Percentiles rank a stretch among this genome's conserved stretches.
Conservation (phyloP, 192 early-diverging fungal genomes). For the Radiomyces spectabilis region DNA sequence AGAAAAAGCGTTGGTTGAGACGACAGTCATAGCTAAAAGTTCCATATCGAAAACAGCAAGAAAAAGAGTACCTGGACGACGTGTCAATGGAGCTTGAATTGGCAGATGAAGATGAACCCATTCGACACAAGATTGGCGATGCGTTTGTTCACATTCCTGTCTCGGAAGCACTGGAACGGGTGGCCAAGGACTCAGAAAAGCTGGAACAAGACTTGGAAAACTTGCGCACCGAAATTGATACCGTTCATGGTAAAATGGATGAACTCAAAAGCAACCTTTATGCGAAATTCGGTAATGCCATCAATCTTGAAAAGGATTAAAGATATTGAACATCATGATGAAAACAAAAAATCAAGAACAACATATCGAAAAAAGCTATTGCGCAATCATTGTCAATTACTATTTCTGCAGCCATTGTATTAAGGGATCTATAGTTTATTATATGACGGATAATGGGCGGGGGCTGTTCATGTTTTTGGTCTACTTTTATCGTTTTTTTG, state of each 20-base stretch:
- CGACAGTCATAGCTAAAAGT: background rate
- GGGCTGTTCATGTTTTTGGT: too few relatives aligned
- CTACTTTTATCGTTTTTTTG: too few relatives aligned
- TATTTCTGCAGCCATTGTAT: too few relatives aligned
- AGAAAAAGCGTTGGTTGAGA: background rate
- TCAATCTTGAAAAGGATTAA: slow-evolving; percentile 89
- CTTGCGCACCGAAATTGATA: slow-evolving; percentile 56
- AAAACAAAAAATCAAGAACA: background rate
- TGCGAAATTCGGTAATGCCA: slow-evolving; percentile 88
- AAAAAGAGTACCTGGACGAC: slow-evolving; percentile 93
- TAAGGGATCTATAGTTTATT: too few relatives aligned
- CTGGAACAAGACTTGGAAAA: slow-evolving; percentile 54
- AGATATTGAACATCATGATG: too few relatives aligned
- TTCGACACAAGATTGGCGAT: slow-evolving; percentile 86
- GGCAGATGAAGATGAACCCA: slow-evolving; percentile 81
- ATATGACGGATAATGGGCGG: too few relatives aligned
- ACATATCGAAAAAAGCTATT: background rate
- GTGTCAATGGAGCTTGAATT: slow-evolving; percentile 88
- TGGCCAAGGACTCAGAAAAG: slow-evolving; percentile 56
- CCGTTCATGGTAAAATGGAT: slow-evolving; percentile 66
- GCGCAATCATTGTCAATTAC: too few relatives aligned
- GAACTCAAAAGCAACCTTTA: slow-evolving; percentile 84
- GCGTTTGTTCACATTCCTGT: slow-evolving; percentile 72
- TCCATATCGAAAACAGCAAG: slow-evolving; percentile 23
- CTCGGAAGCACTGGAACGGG: slow-evolving; percentile 63